Base-by-base conservation (phyloP, 441 rosid genomes). In the Daphne laureola region DNA sequence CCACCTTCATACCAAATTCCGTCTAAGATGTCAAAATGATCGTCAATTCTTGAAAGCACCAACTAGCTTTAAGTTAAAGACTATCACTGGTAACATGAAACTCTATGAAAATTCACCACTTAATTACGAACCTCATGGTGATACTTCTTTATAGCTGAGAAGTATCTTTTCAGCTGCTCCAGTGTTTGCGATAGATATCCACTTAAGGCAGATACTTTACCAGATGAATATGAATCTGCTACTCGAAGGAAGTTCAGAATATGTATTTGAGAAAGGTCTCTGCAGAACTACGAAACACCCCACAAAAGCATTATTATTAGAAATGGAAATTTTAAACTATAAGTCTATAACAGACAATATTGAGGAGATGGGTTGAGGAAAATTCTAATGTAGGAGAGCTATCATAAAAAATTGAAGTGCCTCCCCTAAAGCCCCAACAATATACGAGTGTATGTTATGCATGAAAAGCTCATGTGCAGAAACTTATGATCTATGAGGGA, bases 111-210 rank as follows among this genome's bases (percentile, higher is more conserved):
- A 46, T 35, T 15, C 14, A 13, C 23, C 17, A n/a, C n/a, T 2
- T 23, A 45, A 14, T 45, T 31, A 57, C 79, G 74, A 77, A 91
- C 98, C 95, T 88, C 72, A 63, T 82, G 80, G 75, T 91, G 95
- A 64, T 66, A 88, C 65, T 71, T 76, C 56, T 78, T 82, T 43
- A 69, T 49, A 31, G 51, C 71, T 45, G 72, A 67, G 73, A 68
- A 82, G 17, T 78, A 59, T 61, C 71, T 51, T 23, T 58, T 70
- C 15, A 77, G 58, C 62, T 61, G 82, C 43, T 68, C 68, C 51
- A 66, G 15, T 60, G 66, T 50, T 67, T 71, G 65, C 18, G 69
- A 73, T 17, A 67, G 38, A 56, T 61, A 71, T 12, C 71, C 58
- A 44, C 61, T 57, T 17, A 66, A 43, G 51, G 59, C 21, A 54